Percentiles rank a stretch among this genome's conserved stretches.
Conservation (phyloP, 345 rosid genomes). For the Boechera divaricarpa region DNA sequence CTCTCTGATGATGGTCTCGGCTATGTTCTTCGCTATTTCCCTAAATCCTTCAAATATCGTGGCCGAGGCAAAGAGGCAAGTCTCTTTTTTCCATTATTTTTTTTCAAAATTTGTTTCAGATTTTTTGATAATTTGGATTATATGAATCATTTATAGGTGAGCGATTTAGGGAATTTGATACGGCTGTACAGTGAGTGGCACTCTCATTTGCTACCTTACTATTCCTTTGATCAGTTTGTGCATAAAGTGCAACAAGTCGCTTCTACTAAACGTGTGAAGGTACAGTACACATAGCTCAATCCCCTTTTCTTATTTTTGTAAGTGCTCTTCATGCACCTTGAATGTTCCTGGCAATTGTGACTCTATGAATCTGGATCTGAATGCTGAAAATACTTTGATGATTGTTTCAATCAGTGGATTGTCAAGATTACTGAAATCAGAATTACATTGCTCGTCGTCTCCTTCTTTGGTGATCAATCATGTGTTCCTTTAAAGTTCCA, state of each 20-base stretch:
- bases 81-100: background rate
- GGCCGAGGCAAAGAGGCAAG: constrained; percentile 91
- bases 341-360: background rate
- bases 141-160: constrained; percentile 51
- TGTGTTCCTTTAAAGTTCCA: background rate
- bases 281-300: constrained; percentile 41
- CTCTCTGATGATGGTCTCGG: constrained; percentile 88
- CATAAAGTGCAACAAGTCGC: constrained; percentile 84
- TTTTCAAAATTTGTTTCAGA: background rate
- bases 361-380: background rate
- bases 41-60: constrained; percentile 74
- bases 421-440: background rate
- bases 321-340: background rate
- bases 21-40: constrained; percentile 83
- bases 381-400: background rate
- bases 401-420: background rate
- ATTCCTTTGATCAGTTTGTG: constrained; percentile 86
- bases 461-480: background rate
- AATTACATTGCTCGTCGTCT: background rate
- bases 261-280: constrained; percentile 81
- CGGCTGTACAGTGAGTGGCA: constrained; percentile 88
- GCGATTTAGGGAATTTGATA: constrained; percentile 78
- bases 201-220: constrained; percentile 74
- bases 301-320: background rate
- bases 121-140: background rate